phyloP scores from a whole-genome alignment of 352 stramenopile species.

The Globisporangium polare region DNA sequence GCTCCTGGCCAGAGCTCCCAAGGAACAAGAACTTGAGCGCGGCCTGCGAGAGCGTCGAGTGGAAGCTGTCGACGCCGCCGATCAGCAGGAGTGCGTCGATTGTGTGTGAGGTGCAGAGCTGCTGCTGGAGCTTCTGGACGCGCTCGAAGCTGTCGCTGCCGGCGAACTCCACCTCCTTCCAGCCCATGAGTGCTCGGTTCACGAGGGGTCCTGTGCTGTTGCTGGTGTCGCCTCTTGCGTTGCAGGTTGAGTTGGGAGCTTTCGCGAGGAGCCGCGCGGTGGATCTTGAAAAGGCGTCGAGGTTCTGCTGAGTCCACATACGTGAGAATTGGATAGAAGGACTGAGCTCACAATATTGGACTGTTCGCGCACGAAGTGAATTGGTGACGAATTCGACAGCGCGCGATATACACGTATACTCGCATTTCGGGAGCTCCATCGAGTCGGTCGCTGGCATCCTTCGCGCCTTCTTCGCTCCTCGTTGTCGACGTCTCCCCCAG shows the following conservation, averaged over 20 bases:
- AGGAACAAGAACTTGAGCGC: constrained; percentile 78
- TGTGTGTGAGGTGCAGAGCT: constrained; percentile 29
- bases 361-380: no score
- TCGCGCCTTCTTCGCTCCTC: no score
- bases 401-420: no score
- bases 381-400: no score
- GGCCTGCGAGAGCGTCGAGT: constrained; percentile 57
- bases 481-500: no score
- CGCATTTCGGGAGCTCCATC: no score
- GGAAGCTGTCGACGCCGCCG: constrained; percentile 64
- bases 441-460: no score
- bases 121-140: constrained; percentile 40
- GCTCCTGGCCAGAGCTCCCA: constrained; percentile 59
- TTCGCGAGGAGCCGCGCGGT: no score
- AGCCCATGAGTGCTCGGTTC: constrained; percentile 28
- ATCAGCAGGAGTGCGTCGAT: constrained; percentile 63
- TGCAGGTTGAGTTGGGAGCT: background rate
- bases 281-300: no score
- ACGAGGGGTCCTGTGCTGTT: background rate
- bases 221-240: background rate
- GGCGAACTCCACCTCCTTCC: constrained; percentile 51
- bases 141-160: constrained; percentile 55
- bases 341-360: no score
- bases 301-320: no score
- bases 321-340: no score